Base-by-base conservation (phyloP, 2,329 filamentous ascomycete genomes). In the Verticillium longisporum region DNA sequence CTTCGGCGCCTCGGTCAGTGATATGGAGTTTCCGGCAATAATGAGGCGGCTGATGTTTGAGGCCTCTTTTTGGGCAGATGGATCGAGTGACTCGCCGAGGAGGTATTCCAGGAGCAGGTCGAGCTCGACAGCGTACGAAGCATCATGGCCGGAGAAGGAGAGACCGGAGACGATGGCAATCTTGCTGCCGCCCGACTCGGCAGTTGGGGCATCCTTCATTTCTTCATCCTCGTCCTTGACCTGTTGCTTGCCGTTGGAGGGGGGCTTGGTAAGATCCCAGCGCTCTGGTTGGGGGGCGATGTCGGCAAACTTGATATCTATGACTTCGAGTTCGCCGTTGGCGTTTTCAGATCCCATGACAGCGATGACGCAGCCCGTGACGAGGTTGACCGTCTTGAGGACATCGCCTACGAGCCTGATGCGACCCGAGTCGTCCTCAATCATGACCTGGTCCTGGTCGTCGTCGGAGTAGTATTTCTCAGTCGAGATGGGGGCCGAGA, bases 391-490 rank as follows among this genome's bases (percentile, higher is more conserved):
- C 1, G 83, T 82, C 64, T 83, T 79, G 56, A 99, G 77, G 21
- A 86, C 74, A 53, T 84, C 81, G 3, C 95, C 95, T 0, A 89
- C 88, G 7, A 99, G 78, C 21, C 88, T 84, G 66, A 99, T 80
- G 31, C 96, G 88, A 56, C 95, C 95, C 0, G 92, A 97, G 74
- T 98, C 94, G 73, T 99, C 95, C 74, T 99, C 95, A 45, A 99
- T 80, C 87, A 96, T 96, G 66, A 92, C 84, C 63, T 92, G 85
- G 58, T 88, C 83, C 61, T 78, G 75, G 61, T 78, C 75, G 64
- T 86, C 80, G 10, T 83, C 76, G 38, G 84, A 86, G 66, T 87
- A 83, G 75, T 97, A 97, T 67, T 92, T 95, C 65, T 88, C 82
- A 62, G 88, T 83, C 7, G 87, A 83, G 14, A 90, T 86, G 9